phyloP scores from a whole-genome alignment of 352 stramenopile species.

The Globisporangium alternatum region DNA sequence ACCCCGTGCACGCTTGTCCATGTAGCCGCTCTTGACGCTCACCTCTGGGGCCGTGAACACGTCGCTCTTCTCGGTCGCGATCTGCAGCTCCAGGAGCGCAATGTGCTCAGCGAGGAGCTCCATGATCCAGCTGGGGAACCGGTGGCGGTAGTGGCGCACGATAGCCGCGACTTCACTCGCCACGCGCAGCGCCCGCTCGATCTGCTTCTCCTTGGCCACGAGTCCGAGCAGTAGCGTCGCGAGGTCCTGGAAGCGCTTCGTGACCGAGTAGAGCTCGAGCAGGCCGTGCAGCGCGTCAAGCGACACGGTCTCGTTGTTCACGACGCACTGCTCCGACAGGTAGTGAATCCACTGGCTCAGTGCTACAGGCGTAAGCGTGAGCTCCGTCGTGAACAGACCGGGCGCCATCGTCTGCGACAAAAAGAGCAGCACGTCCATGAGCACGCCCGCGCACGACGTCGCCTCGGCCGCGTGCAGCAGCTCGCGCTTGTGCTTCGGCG shows the following conservation, averaged over 20 bases:
- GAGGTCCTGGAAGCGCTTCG: constrained; percentile 44
- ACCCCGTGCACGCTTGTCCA: constrained; percentile 61
- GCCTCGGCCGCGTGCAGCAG: constrained; percentile 49
- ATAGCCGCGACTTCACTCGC: constrained; percentile 54
- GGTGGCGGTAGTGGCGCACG: constrained; percentile 43
- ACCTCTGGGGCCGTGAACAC: constrained; percentile 36
- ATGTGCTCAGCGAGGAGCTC: constrained; percentile 59
- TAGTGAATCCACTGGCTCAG: constrained; percentile 74
- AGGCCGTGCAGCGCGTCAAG: constrained; percentile 40
- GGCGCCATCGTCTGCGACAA: constrained; percentile 74
- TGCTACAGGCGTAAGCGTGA: constrained; percentile 33
- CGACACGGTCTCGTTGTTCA: constrained; percentile 45
- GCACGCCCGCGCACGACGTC: constrained; percentile 48
- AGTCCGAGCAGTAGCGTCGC: constrained; percentile 53
- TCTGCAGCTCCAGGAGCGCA: constrained; percentile 47
- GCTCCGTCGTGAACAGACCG: constrained; percentile 42
- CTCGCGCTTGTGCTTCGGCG: constrained; percentile 39
- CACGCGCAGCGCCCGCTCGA: constrained; percentile 31
- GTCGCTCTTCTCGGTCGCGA: constrained; percentile 52
- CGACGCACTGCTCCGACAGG: constrained; percentile 49
- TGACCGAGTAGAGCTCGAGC: constrained; percentile 48
- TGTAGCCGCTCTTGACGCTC: constrained; percentile 28
- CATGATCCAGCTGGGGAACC: constrained; percentile 51
- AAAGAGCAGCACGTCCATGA: constrained; percentile 75
- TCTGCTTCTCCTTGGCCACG: constrained; percentile 40